A percentile compares a stretch with the other conserved stretches of the same genome.
Evolutionary conservation across 331 rosid species (phyloP).

Genomic region (Phaseolus coccineus): DNA sequence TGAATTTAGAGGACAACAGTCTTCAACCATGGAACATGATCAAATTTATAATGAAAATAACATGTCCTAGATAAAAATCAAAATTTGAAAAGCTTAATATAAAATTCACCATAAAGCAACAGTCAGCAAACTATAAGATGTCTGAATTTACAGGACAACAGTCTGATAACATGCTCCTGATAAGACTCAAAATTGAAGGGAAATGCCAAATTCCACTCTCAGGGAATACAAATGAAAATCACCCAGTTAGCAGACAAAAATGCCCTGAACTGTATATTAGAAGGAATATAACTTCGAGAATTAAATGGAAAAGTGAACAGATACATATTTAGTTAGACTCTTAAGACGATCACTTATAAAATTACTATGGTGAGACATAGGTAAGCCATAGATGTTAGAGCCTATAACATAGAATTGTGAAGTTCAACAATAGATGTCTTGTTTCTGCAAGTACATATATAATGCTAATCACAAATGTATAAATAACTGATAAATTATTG

Average conservation of each 20-base stretch:
- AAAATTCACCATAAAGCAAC: constrained; percentile 8
- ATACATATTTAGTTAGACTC: neutral
- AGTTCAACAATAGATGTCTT: neutral
- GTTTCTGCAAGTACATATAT: no score
- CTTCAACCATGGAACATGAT: neutral
- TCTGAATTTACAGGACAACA: neutral
- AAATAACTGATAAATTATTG: neutral
- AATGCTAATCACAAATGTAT: neutral
- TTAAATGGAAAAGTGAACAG: neutral
- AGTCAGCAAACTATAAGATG: neutral
- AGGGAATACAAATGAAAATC: no score
- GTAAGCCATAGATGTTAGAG: no score
- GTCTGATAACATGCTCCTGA: neutral
- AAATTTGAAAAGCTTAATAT: neutral
- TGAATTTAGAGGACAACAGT: no score
- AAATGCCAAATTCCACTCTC: neutral
- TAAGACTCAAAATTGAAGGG: neutral
- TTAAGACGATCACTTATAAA: neutral
- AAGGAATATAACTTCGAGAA: neutral
- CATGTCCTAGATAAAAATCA: neutral
- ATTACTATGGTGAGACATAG: no score
- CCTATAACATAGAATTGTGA: no score
- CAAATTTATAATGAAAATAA: neutral
- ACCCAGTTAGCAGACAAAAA: neutral
- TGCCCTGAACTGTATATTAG: neutral